These are phyloP conservation scores for Epichloe glyceriae DNA, from an alignment of 2,329 filamentous ascomycete species.

Conservation along the genomic window DNA sequence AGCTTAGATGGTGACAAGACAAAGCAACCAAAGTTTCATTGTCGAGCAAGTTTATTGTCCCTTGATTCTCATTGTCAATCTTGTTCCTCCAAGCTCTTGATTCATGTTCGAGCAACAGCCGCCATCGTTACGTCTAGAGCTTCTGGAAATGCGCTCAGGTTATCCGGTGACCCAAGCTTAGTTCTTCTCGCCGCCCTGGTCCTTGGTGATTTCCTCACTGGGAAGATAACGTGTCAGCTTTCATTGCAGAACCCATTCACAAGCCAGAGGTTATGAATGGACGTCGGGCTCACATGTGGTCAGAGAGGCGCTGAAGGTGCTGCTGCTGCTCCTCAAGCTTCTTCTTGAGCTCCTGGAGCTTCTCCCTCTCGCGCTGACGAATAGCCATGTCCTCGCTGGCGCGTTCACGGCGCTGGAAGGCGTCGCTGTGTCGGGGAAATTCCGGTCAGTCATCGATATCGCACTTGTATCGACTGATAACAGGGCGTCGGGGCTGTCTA, in stretches of 20 bases:
- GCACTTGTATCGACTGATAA: neutral
- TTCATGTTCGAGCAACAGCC: neutral
- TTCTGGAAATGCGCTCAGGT: neutral
- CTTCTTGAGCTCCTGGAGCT: conserved; percentile 65
- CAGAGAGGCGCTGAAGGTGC: conserved; percentile 73
- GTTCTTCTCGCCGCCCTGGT: conserved; percentile 55
- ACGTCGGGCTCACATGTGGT: conserved; percentile 58
- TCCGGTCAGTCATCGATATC: conserved; percentile 1
- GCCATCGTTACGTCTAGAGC: neutral
- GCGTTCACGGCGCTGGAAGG: conserved; percentile 84
- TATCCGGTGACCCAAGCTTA: conserved; percentile 19
- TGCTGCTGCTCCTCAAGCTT: conserved; percentile 65
- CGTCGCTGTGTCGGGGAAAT: conserved; percentile 46
- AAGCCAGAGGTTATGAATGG: neutral
- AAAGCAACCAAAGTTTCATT: conserved; percentile 9
- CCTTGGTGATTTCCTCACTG: conserved; percentile 66
- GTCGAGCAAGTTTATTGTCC: conserved; percentile 6
- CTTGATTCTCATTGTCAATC: conserved; percentile 6
- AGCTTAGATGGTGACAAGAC: conserved; percentile 18
- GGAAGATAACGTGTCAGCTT: conserved; percentile 3
- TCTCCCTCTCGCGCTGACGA: conserved; percentile 76
- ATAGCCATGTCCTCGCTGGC: conserved; percentile 79
- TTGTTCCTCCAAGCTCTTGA: neutral
- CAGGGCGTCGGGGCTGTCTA: too few relatives aligned
- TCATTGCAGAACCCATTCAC: too few relatives aligned